Evolutionary conservation across 495 filamentous ascomycete species (phyloP), one percentile per base, ranked within the genome.

Genomic region (Penicillium salamii): DNA sequence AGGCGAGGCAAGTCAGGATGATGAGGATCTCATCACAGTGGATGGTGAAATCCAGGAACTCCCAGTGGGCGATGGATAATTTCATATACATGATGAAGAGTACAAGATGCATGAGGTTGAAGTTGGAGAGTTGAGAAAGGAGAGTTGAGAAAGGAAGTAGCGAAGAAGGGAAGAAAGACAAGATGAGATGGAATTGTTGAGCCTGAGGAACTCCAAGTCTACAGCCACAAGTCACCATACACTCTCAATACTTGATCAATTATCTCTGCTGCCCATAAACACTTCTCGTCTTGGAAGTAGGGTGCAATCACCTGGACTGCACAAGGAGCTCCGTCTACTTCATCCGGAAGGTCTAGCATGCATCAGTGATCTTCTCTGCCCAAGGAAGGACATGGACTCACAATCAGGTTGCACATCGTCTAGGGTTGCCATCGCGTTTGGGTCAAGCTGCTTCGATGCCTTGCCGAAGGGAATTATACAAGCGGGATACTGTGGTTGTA

Each of bases 271-370:
- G 55, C 62, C n/a, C 54, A 47, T 2, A 74, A 58, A 39, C 72
- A 76, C 34, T 66, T 61, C 52, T 76, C 71, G 34, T 76, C 72
- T n/a, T 71, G 69, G 57, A 72, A 71, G 5, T 51, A 58, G 0
- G 66, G 64, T 2, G 72, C 54, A 13, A 74, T 54, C 5, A 76
- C 40, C 40, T 75, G 70, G 19, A 75, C 38, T 1, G 70, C 58
- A 43, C 71, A 71, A 0, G 71, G 71, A 1, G 65, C 64, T 13
- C 65, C 70, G 38, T 74, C 61, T 0, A 71, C 55, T 11, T 52
- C 59, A 5, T 61, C 58, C 1, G 69, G 65, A 36, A 58, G 26
- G 50, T 75, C 71, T 75, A 28, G 5, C 20, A 33, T 8, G 4
- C 19, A 11, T 52, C 15, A 48, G 50, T 24, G 20, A 11, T 26